A percentile compares a stretch with the other conserved stretches of the same genome.
Conservation (phyloP, 1,284 basidiomycete species). For the Takashimella koratensis region DNA sequence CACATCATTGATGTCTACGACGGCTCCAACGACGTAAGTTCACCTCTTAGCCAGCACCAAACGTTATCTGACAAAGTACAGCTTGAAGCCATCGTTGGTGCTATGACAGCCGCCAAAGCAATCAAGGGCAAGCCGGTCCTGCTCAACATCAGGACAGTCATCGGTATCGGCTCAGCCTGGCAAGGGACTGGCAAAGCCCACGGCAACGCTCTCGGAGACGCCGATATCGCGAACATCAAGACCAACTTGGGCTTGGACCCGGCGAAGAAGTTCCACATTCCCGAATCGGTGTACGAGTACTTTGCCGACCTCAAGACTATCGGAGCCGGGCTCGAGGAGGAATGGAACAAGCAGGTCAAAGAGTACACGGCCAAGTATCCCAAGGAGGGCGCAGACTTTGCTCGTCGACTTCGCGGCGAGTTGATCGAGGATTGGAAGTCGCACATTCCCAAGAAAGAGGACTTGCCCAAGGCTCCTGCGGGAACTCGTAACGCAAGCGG, state of each 20-base stretch:
- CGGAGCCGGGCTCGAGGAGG: constrained; percentile 11
- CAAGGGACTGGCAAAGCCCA: constrained; percentile 17
- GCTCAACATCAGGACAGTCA: constrained; percentile 23
- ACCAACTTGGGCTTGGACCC: constrained; percentile 18
- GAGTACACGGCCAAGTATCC: constrained; percentile 17
- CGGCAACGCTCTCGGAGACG: constrained; percentile 22
- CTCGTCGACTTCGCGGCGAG: constrained; percentile 14
- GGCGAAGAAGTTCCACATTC: constrained; percentile 17
- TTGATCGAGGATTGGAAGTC: constrained; percentile 9
- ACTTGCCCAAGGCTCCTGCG: constrained; percentile 13
- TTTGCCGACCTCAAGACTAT: constrained; percentile 11
- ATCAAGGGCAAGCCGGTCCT: constrained; percentile 21
- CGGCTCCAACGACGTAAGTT: constrained; percentile 19
- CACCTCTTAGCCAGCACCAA: no score
- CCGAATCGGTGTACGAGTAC: constrained; percentile 18
- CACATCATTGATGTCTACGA: constrained; percentile 27
- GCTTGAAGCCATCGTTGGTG: constrained; percentile 20
- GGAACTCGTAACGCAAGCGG: constrained; percentile 25
- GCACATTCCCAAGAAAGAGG: constrained; percentile 14
- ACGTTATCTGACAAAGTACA: no score
- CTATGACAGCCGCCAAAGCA: constrained; percentile 40
- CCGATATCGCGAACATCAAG: constrained; percentile 23
- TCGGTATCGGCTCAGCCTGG: constrained; percentile 20
- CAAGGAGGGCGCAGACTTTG: constrained; percentile 10
- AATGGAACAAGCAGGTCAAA: constrained; percentile 18